A percentile compares a stretch with the other conserved stretches of the same genome.
Evolutionary conservation across 805 yeast species (phyloP).

Genomic region (Candida peoriensis): DNA sequence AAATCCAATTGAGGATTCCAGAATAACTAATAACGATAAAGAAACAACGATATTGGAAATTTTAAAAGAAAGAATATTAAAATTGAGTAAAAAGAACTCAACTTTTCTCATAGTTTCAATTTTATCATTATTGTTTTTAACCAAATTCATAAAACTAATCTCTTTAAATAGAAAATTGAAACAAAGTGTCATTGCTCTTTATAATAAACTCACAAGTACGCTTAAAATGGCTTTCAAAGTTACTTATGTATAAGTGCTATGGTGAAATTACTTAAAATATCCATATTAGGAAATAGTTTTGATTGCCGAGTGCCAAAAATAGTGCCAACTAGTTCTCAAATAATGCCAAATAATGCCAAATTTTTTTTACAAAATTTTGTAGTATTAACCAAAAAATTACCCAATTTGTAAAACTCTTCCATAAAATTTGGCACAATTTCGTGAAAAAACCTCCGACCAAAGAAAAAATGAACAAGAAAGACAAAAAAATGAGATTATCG

Average conservation of each 20-base stretch:
- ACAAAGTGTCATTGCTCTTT: slow-evolving; percentile 4
- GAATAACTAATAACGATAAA: not conserved
- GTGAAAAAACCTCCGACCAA: no score
- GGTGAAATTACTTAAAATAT: no score
- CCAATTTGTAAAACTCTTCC: no score
- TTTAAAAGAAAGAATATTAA: slow-evolving; percentile 12
- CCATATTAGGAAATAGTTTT: no score
- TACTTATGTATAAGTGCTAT: slow-evolving; percentile 20
- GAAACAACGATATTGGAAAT: slow-evolving; percentile 9
- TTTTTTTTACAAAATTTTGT: no score
- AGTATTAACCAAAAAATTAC: no score
- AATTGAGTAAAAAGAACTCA: slow-evolving; percentile 5
- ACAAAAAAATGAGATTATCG: no score
- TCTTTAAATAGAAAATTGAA: slow-evolving; percentile 10
- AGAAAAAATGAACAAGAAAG: no score
- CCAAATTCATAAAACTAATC: slow-evolving; percentile 8
- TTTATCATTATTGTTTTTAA: slow-evolving; percentile 11
- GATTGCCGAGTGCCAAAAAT: no score
- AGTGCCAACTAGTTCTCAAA: no score
- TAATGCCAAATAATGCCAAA: no score
- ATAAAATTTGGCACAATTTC: no score
- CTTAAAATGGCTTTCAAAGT: slow-evolving; percentile 23
- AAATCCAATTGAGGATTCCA: not conserved
- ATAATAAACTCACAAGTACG: slow-evolving; percentile 15
- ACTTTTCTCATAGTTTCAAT: slow-evolving; percentile 8